Base-by-base conservation (phyloP, 2,329 filamentous ascomycete species). In the Allantophomopsis cytisporea region DNA sequence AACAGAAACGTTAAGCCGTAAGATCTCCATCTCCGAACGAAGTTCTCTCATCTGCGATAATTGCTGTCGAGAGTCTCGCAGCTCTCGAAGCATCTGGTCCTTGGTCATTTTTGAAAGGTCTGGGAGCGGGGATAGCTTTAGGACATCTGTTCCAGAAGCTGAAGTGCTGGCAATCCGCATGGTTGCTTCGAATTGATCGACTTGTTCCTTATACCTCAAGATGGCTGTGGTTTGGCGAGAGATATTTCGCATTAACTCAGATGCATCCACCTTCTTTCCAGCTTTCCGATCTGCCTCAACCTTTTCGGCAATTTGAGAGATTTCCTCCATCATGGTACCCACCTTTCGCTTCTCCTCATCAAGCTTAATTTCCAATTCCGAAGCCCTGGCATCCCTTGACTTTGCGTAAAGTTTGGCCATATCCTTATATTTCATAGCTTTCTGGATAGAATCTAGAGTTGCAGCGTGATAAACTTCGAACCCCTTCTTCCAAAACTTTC, bases 401-500 rank as follows among this genome's bases (percentile, higher is more conserved):
- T 80, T 78, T 34, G 83, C 83, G 53, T 80, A 88, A 40, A 77
- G 80, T 60, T 84, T 88, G 41, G 83, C 81, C 45, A 85, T 66
- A 53, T 83, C 75, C 63, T 87, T 85, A 65, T 87, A 88, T 53
- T 75, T 76, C 53, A 88, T 71, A 52, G 89, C 66, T 61, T 81
- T 84, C 61, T 78, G 77, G 66, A 87, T 79, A 57, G 88, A 80
- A 34, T 67, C 69, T 55, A 75, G 76, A 45, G 82, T 83, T 45
- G 82, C 80, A 35, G 74, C 67, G 37, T 83, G 76, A 52, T 88
- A 89, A 40, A 68, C 71, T 47, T 84, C 71, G 50, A 83, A 88
- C 52, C 86, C 74, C 17, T 73, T 69, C 59, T 88, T 88, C 83
- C 83, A 89, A 58, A 83, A 87, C 50, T 72, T 76, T 6, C 82